A percentile compares a stretch with the other conserved stretches of the same genome.
phyloP scores from a whole-genome alignment of 148 eudicot genomes.

The Cornus florida region DNA sequence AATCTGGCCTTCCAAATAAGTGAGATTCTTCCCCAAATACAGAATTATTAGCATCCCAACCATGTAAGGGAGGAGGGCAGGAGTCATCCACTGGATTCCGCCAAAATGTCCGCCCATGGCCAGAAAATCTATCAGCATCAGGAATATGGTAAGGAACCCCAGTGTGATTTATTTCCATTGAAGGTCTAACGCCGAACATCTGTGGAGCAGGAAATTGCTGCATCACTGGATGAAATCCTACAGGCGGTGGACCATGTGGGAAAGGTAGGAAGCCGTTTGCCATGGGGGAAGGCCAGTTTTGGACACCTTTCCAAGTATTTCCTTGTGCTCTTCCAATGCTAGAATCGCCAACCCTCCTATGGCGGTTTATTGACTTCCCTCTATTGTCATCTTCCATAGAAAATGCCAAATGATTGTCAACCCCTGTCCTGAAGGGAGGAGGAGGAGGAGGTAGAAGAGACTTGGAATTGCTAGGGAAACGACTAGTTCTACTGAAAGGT shows the following conservation, averaged over 20 bases:
- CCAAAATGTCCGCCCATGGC: constrained; percentile 73
- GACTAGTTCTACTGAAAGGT: constrained; percentile 51
- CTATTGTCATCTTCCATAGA: constrained; percentile 65
- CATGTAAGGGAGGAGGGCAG: constrained; percentile 49
- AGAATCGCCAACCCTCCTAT: constrained; percentile 70
- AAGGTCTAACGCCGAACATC: constrained; percentile 65
- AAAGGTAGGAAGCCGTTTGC: constrained; percentile 83
- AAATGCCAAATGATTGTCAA: constrained; percentile 50
- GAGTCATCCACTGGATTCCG: constrained; percentile 61
- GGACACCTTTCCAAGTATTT: constrained; percentile 77
- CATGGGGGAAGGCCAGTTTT: constrained; percentile 81
- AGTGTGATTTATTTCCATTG: constrained; percentile 73
- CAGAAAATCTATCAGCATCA: constrained; percentile 66
- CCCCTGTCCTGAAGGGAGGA: constrained; percentile 62
- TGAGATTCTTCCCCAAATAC: constrained; percentile 66
- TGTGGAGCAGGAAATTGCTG: constrained; percentile 68
- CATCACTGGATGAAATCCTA: constrained; percentile 72
- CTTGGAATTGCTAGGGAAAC: constrained; percentile 51
- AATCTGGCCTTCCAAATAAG: constrained; percentile 50
- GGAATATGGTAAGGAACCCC: constrained; percentile 68
- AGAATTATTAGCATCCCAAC: constrained; percentile 74
- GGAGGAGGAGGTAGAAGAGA: constrained; percentile 44
- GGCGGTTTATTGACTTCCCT: constrained; percentile 57
- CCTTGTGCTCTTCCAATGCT: constrained; percentile 72
- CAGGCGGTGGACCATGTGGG: constrained; percentile 80